Percentiles rank a stretch among this genome's conserved stretches.
Evolutionary conservation across 2,329 filamentous ascomycete species (phyloP).

Genomic region (Beauveria rudraprayagi): DNA sequence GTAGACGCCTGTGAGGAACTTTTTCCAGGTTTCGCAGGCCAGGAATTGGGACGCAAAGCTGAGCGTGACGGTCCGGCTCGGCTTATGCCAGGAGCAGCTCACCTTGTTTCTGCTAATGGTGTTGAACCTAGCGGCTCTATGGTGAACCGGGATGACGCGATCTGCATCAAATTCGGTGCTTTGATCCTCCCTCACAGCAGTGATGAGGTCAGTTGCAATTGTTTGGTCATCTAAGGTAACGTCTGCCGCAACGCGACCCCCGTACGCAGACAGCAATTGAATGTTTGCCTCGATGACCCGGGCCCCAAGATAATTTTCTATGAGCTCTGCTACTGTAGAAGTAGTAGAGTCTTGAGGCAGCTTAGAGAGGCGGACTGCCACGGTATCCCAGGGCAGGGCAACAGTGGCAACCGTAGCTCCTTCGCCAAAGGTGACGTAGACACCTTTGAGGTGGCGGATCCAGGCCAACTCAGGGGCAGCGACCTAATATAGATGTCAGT

Average conservation of each 20-base stretch:
- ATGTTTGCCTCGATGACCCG: not conserved
- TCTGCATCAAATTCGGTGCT: not conserved
- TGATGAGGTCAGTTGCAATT: not conserved
- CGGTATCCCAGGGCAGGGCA: not conserved
- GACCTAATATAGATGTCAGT: not conserved
- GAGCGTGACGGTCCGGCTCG: not conserved
- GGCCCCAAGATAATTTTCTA: not conserved
- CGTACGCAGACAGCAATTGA: not conserved
- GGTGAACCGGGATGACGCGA: not conserved
- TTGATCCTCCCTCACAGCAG: not conserved
- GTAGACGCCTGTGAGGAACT: not conserved
- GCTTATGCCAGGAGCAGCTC: conserved; percentile 10
- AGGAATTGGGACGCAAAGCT: not conserved
- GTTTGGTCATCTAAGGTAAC: not conserved
- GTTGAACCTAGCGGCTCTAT: not conserved
- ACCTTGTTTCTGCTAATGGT: not conserved
- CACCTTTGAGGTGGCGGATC: conserved; percentile 4
- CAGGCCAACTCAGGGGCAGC: not conserved
- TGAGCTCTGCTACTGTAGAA: not conserved
- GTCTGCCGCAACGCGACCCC: not conserved
- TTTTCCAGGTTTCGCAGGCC: not conserved
- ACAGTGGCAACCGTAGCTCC: not conserved
- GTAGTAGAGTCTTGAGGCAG: not conserved
- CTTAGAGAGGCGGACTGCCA: not conserved
- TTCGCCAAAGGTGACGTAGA: conserved; percentile 4